These are phyloP conservation scores for Nemania bipapillata DNA, from an alignment of 2,329 filamentous ascomycete genomes.

Conservation along the genomic window DNA sequence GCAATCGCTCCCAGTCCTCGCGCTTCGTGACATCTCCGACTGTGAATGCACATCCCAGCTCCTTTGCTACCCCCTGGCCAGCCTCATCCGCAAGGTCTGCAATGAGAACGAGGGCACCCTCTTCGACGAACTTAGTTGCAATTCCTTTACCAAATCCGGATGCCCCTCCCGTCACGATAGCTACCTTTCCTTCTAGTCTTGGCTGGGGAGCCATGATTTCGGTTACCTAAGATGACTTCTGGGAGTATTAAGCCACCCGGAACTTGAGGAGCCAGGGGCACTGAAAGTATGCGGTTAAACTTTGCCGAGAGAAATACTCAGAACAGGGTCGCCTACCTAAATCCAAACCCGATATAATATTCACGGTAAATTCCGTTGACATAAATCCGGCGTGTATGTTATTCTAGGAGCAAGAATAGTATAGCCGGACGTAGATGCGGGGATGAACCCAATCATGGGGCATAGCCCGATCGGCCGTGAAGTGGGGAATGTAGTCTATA, in stretches of 20 bases:
- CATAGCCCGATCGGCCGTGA: too few species aligned
- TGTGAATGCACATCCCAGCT: constrained; percentile 58
- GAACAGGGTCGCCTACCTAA: too few species aligned
- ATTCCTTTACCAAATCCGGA: constrained; percentile 74
- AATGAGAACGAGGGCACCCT: constrained; percentile 71
- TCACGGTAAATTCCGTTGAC: too few species aligned
- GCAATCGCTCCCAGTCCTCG: constrained; percentile 64
- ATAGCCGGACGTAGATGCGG: too few species aligned
- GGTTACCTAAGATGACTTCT: neutral
- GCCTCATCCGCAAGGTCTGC: constrained; percentile 68
- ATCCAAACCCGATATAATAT: too few species aligned
- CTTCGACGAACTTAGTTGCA: constrained; percentile 66
- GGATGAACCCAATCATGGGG: too few species aligned
- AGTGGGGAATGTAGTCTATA: too few species aligned
- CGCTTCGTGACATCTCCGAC: constrained; percentile 63
- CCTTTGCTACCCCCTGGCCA: constrained; percentile 60
- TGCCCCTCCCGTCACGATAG: constrained; percentile 64
- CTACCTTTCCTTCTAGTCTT: constrained; percentile 57
- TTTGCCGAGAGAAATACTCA: too few species aligned
- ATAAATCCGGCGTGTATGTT: too few species aligned
- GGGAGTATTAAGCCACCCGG: neutral
- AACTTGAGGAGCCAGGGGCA: neutral
- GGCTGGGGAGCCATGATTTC: constrained; percentile 38
- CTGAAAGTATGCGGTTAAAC: too few species aligned
- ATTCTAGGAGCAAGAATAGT: too few species aligned